Base-by-base conservation (phyloP, 306 rosid species). In the Vigna radiata region DNA sequence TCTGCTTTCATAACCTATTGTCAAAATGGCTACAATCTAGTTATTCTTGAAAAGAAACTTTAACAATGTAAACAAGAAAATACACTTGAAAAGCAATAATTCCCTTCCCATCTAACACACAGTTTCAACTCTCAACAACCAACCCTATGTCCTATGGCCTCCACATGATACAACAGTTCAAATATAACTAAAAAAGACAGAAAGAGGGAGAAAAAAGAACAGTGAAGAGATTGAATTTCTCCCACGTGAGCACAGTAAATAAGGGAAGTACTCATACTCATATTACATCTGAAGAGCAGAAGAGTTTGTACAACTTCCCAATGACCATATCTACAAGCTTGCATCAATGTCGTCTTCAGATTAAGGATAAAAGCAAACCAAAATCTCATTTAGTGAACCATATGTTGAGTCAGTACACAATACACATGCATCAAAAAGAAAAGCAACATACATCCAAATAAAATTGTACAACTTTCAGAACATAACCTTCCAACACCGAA, bases 241-340 rank as follows among this genome's bases (percentile, higher is more conserved):
- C 48, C 27, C 7, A n/a, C 11, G 39, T 64, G 31, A 37, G 18
- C 10, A 19, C 25, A 11, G 52, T 18, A 11, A 17, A 65, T 18
- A 41, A 41, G 39, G 2, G 16, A 58, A 17, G 29, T 17, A 89
- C 91, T 92, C 86, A 90, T 27, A 88, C 96, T 95, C 85, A 95
- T 97, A 76, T 95, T 95, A 85, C 97, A 95, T 85, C 89, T 77
- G 77, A 84, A 86, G 50, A 95, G 91, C 69, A 89, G 70, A 82
- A 96, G 99, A 74, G 94, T 92, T 70, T 85, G 98, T 52, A 89
- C 90, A 81, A 87, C 98, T 88, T 92, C 99, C 99, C 99, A 96
- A 78, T 96, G 97, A 73, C 99, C 99, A 84, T 89, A 93, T 77
- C 97, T 85, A 88, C 99, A 95, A 10, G 99, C 99, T 92, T 92